phyloP scores from a whole-genome alignment of 768 basidiomycete species.

The Tricholoma hemisulphureum region DNA sequence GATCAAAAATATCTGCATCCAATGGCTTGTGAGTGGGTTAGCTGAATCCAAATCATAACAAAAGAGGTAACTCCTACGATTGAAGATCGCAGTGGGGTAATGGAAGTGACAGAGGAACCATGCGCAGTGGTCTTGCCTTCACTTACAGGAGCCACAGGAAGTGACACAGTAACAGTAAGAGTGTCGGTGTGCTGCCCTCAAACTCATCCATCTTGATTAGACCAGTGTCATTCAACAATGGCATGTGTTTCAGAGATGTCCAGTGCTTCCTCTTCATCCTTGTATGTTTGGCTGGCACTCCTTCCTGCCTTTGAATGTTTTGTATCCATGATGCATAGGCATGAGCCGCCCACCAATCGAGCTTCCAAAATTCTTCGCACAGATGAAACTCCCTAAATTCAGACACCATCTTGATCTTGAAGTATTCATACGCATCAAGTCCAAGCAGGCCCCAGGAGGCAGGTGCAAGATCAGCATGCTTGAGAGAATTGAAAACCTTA shows the following conservation, averaged over 20 bases:
- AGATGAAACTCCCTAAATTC: conserved; percentile 16
- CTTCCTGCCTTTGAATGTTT: conserved; percentile 4
- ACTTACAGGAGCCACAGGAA: too few species aligned
- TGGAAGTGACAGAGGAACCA: too few species aligned
- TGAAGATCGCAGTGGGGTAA: not conserved
- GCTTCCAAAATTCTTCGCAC: conserved; percentile 17
- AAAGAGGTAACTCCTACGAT: too few species aligned
- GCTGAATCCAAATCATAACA: not conserved
- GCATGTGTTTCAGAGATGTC: not conserved
- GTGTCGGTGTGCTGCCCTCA: not conserved
- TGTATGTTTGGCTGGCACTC: not conserved
- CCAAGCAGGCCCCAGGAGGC: conserved; percentile 4
- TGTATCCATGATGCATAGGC: conserved; percentile 11
- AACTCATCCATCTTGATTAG: not conserved
- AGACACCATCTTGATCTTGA: conserved; percentile 7
- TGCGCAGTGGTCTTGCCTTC: too few species aligned
- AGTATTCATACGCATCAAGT: conserved; percentile 4
- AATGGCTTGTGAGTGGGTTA: too few species aligned
- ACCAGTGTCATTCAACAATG: not conserved
- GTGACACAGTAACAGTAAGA: too few species aligned
- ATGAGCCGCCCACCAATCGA: conserved; percentile 6
- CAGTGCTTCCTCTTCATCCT: not conserved
- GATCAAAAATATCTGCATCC: too few species aligned
- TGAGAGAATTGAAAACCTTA: conserved; percentile 9
- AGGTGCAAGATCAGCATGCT: not conserved